phyloP scores from a whole-genome alignment of 2,329 filamentous ascomycete genomes.

The Botrytis sinoallii region DNA sequence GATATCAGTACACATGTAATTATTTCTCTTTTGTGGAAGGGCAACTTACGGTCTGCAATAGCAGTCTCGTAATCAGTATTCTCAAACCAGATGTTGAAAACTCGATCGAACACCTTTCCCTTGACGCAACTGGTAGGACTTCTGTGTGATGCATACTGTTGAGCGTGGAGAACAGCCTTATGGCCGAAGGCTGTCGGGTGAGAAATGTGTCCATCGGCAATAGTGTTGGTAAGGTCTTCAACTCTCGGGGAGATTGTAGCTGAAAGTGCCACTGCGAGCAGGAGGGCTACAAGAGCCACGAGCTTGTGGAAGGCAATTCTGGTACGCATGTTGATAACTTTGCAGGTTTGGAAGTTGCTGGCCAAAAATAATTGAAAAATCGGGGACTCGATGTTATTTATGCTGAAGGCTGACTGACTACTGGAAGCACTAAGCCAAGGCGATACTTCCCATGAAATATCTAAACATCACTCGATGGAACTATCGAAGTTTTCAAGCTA shows the following conservation, averaged over 20 bases:
- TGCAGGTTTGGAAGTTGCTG: no score
- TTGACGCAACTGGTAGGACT: slow-evolving; percentile 62
- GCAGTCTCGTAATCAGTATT: slow-evolving; percentile 70
- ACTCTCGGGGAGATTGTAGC: background rate
- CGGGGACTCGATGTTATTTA: no score
- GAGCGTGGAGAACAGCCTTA: slow-evolving; percentile 51
- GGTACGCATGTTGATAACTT: no score
- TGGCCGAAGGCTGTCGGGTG: slow-evolving; percentile 49
- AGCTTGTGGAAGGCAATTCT: no score
- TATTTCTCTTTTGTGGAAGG: background rate
- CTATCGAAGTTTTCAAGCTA: background rate
- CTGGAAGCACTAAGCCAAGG: background rate
- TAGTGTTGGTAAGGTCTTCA: background rate
- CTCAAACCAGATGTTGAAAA: slow-evolving; percentile 72
- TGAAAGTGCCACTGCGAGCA: no score
- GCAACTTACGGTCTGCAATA: slow-evolving; percentile 55
- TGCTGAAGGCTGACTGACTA: no score
- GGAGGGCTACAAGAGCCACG: no score
- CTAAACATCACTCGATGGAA: background rate
- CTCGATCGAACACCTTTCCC: slow-evolving; percentile 71
- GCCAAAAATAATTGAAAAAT: no score
- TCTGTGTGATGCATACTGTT: slow-evolving; percentile 57
- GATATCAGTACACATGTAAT: slow-evolving; percentile 35
- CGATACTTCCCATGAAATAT: background rate
- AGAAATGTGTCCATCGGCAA: background rate